Evolutionary conservation across 2,329 filamentous ascomycete species (phyloP), one percentile per base, ranked within the genome.

Genomic region (Elsinoe arachidis): DNA sequence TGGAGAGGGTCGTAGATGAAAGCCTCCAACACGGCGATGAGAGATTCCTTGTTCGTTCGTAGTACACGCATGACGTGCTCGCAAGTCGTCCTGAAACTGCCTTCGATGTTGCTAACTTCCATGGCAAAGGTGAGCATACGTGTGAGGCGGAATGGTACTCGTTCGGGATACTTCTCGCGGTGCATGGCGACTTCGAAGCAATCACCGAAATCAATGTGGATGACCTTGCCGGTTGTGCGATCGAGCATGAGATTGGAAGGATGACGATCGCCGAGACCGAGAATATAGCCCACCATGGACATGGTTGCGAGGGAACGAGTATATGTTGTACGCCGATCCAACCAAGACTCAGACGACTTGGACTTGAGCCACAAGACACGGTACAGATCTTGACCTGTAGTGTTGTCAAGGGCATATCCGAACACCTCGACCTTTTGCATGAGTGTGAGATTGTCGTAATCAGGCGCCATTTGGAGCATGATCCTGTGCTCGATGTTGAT

Each of bases 341-440:
- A 84, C 93, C 93, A 99, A 1, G 92, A 87, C 72, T 99, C 93
- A 0, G 92, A 96, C 61, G 88, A 95, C 78, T 96, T 96, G 68
- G 90, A 96, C 82, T 99, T 99, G 64, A 99, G 80, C 93, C 95
- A 99, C 35, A 99, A 77, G 1, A 99, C 92, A 37, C 93, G 88
- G 73, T 99, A 99, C 23, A 99, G 78, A 74, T 99, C 93, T 70
- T 99, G 95, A 1, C 93, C 95, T 1, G 93, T 99, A 0, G 93
- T 99, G 70, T 99, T 99, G 74, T 99, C 95, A 60, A 99, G 84
- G 3, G 93, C 95, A 70, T 99, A 99, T 33, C 93, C 92, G 69
- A 99, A 99, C 10, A 99, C 93, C 72, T 99, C 95, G 0, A 99
- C 95, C 75, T 99, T 99, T 70, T 99, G 95, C 93, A 99, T 97